phyloP scores from a whole-genome alignment of 2,329 filamentous ascomycete genomes.

The Pestalotiopsis sp. region DNA sequence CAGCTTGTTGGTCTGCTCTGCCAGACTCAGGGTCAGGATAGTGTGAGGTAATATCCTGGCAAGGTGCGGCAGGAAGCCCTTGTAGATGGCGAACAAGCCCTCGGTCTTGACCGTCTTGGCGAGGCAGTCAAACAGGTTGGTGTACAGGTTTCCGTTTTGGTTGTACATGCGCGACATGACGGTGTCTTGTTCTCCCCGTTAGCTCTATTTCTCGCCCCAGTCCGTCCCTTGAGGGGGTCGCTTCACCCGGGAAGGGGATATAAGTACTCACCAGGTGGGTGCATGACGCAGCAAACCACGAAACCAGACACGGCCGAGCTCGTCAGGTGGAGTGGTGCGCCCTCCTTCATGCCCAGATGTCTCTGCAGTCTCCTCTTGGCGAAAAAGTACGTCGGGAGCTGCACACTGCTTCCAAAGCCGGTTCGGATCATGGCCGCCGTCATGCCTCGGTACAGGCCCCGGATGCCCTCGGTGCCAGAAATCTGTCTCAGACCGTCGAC shows the following conservation, averaged over 20 bases:
- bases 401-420: constrained; percentile 92
- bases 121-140: constrained; percentile 88
- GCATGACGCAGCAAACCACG: constrained; percentile 97
- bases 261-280: constrained; percentile 75
- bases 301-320: constrained; percentile 92
- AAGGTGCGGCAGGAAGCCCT: constrained; percentile 94
- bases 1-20: constrained; percentile 95
- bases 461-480: constrained; percentile 74
- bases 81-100: constrained; percentile 91
- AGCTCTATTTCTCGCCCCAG: constrained; percentile 7
- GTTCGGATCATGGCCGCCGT: constrained; percentile 94
- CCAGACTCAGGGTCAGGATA: constrained; percentile 87
- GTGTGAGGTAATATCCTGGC: constrained; percentile 95
- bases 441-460: constrained; percentile 87
- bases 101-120: constrained; percentile 90
- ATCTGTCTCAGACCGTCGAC: constrained; percentile 83
- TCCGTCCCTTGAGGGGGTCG: no score
- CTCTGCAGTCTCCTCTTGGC: constrained; percentile 84
- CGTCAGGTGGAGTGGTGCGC: constrained; percentile 82
- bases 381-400: constrained; percentile 97
- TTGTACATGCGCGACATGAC: constrained; percentile 99
- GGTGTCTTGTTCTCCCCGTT: constrained; percentile 63
- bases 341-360: constrained; percentile 88
- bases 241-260: no score
- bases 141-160: constrained; percentile 97